These are phyloP conservation scores for Gossypium arboreum DNA, from an alignment of 345 rosid genomes.

Conservation along the genomic window DNA sequence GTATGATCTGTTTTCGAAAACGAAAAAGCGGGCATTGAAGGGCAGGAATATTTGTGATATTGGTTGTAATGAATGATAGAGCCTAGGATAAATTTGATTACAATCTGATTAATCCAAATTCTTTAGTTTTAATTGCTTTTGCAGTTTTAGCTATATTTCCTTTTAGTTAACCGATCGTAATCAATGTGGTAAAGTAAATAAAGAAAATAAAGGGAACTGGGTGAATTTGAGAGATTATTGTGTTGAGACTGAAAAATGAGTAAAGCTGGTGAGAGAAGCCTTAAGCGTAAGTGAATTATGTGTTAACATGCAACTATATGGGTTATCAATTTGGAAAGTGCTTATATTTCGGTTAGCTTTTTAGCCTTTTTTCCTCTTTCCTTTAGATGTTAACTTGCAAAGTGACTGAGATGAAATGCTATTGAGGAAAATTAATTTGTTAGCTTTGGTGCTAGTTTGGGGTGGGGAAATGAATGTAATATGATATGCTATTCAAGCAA, in stretches of 20 bases:
- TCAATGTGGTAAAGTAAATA: not conserved
- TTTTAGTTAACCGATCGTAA: not conserved
- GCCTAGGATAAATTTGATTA: not conserved
- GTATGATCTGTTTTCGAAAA: not conserved
- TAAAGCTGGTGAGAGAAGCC: not conserved
- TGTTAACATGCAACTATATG: not conserved
- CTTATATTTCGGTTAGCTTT: not conserved
- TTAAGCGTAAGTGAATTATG: not conserved
- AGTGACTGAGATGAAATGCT: not conserved
- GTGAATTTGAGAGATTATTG: not conserved
- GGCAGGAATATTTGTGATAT: not conserved
- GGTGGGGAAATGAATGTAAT: not conserved
- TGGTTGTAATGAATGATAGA: not conserved
- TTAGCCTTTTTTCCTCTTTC: no score
- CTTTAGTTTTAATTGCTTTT: not conserved
- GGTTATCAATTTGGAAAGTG: not conserved
- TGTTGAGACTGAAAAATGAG: not conserved
- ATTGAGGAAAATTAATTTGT: not conserved
- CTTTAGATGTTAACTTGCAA: not conserved
- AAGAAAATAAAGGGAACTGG: not conserved
- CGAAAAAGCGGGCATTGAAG: no score
- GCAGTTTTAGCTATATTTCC: not conserved
- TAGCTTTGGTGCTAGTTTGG: not conserved
- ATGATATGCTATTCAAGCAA: not conserved
- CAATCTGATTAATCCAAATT: not conserved